These are phyloP conservation scores for Neoarthrinium moseri DNA, from an alignment of 2,329 filamentous ascomycete genomes.

Conservation along the genomic window DNA sequence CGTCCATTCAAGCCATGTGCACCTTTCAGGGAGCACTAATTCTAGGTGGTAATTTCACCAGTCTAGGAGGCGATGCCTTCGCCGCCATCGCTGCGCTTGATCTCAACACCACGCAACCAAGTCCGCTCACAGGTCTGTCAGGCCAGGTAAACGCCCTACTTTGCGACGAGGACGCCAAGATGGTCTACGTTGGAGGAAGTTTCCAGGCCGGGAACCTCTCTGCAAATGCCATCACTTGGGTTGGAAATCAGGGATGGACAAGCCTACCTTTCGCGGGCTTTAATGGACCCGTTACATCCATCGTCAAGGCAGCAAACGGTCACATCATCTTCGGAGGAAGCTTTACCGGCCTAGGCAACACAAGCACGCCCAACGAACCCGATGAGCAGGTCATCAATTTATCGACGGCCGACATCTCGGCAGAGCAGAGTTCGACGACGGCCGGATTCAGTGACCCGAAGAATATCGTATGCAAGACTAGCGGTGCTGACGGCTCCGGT, in stretches of 20 bases:
- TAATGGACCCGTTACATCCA: constrained; percentile 87
- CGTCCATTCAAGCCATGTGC: constrained; percentile 87
- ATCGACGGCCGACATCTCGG: constrained; percentile 70
- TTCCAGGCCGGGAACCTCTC: constrained; percentile 80
- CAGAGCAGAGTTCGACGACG: constrained; percentile 59
- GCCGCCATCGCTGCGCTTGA: constrained; percentile 81
- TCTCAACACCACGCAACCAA: constrained; percentile 66
- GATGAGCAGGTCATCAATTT: constrained; percentile 84
- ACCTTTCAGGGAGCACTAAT: constrained; percentile 70
- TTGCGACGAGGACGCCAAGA: constrained; percentile 74
- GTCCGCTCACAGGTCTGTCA: constrained; percentile 74
- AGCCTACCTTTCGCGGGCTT: constrained; percentile 90
- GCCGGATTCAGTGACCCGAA: constrained; percentile 71
- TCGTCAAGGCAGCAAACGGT: constrained; percentile 74
- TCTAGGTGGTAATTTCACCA: constrained; percentile 94
- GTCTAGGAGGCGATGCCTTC: constrained; percentile 73
- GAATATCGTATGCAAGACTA: constrained; percentile 80
- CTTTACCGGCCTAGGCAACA: constrained; percentile 86
- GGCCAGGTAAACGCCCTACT: constrained; percentile 80
- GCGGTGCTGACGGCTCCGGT: constrained; percentile 64
- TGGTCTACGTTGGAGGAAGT: constrained; percentile 88
- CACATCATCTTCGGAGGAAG: constrained; percentile 90
- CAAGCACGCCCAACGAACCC: constrained; percentile 63
- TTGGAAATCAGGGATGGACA: constrained; percentile 64
- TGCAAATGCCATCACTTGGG: constrained; percentile 87